A percentile compares a stretch with the other conserved stretches of the same genome.
Conservation (phyloP, 306 rosid species). For the Myrica gale region DNA sequence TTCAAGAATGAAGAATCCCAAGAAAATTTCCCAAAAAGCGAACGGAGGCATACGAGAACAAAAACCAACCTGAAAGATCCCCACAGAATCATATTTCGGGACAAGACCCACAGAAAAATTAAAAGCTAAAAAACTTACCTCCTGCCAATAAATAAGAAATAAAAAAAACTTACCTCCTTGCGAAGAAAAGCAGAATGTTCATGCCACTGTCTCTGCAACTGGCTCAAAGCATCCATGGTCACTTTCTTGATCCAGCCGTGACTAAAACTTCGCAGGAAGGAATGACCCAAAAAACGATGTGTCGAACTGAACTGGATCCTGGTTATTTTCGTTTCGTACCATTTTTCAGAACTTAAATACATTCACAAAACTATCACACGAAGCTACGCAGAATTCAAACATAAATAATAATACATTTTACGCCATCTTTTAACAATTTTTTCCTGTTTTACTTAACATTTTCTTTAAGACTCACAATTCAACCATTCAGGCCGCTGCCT, state of each 20-base stretch:
- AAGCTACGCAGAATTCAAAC: no score
- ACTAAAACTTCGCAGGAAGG: background rate
- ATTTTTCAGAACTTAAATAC: no score
- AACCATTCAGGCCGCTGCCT: background rate
- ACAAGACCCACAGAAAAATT: no score
- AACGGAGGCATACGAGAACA: background rate
- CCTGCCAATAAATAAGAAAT: background rate
- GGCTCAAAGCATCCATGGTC: constrained; percentile 58
- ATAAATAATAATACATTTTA: no score
- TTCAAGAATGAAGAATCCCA: background rate
- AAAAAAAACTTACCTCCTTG: constrained; percentile 43
- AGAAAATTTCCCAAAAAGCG: background rate
- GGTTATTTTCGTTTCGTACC: no score
- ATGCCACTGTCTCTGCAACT: constrained; percentile 42
- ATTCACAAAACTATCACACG: no score
- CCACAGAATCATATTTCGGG: background rate
- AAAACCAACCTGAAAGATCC: background rate
- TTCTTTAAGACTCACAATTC: background rate
- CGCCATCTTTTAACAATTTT: no score
- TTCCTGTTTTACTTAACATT: no score
- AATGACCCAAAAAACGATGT: background rate
- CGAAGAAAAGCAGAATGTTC: constrained; percentile 46
- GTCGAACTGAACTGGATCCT: background rate
- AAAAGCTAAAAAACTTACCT: constrained; percentile 37
- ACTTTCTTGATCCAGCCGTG: background rate